Percentiles rank a stretch among this genome's conserved stretches.
Evolutionary conservation across 495 filamentous ascomycete genomes (phyloP).

Genomic region (Lophium mytilinum): DNA sequence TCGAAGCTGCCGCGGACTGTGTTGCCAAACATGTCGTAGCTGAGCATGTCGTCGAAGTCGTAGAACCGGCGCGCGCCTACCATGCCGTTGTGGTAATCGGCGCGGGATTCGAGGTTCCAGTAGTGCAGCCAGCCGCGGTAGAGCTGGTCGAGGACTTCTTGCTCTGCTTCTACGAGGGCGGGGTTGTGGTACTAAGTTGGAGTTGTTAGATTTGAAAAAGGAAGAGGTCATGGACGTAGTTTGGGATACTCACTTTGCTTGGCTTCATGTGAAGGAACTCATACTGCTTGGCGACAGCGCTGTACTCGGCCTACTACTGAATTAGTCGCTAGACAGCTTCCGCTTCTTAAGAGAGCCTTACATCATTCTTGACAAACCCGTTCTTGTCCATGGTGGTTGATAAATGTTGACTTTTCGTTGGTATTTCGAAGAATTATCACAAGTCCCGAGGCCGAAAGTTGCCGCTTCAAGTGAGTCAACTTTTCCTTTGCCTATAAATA

Average conservation of each 20-base stretch:
- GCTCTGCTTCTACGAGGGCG: background rate
- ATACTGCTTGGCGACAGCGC: background rate
- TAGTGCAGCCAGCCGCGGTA: background rate
- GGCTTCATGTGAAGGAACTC: background rate
- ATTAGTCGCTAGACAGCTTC: background rate
- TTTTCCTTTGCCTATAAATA: background rate
- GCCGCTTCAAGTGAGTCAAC: background rate
- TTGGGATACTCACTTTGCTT: background rate
- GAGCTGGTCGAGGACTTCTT: background rate
- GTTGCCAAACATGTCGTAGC: slow-evolving; percentile 1
- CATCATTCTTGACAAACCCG: background rate
- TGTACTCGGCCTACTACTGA: background rate
- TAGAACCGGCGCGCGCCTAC: background rate
- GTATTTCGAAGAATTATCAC: background rate
- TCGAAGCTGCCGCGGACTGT: background rate
- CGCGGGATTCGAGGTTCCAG: background rate
- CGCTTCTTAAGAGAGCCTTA: background rate
- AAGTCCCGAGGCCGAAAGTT: no score
- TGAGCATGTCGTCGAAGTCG: background rate
- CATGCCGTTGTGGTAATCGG: background rate
- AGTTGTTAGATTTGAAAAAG: background rate
- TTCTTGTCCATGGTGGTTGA: background rate
- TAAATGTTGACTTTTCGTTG: background rate
- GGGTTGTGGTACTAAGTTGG: background rate
- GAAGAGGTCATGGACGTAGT: no score